Base-by-base conservation (phyloP, 257 asterid species). In the Nemophila menziesii region DNA sequence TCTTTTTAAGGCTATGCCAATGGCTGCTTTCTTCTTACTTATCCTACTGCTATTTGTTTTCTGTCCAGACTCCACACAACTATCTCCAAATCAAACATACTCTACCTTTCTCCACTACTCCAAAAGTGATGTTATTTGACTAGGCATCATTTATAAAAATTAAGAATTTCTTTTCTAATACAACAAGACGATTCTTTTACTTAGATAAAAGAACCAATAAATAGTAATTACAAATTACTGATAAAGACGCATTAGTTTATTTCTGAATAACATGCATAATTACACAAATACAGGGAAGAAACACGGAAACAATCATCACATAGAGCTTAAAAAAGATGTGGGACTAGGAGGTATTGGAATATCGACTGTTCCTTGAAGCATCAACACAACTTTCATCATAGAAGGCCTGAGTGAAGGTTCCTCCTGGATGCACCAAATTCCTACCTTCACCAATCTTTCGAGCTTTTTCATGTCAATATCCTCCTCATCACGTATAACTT, bases 341-440 rank as follows among this genome's bases (percentile, higher is more conserved):
- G 81, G 76, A 56, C 54, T 51, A 11, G 78, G 86, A 16, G 86
- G 86, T 45, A 63, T 36, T 9, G 86, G 78, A 22, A 71, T 65
- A 3, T 71, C 84, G 1, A 74, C 71, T 34, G 70, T 68, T 14
- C 84, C 90, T 42, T 74, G 84, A n/a, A 78, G 54, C 81, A 78
- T 74, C 3, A 60, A 65, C 16, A 66, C 7, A 49, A 71, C 84
- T 54, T 63, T 71, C 40, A 71, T 71, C 84, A 78, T 74, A 0
- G 76, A 61, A 12, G 90, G 84, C 26, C 78, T 65, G 5, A 71
- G 60, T 5, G 74, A 64, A 34, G 78, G 73, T 39, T 68, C 72
- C 0, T 66, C 55, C 40, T 74, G 84, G 18, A 74, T 70, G 65
- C 81, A 74, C 84, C 89, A 74, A 11, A 78, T 52, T n/a, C 74